Base-by-base conservation (phyloP, 2,329 filamentous ascomycete species). In the Diplodia intermedia region DNA sequence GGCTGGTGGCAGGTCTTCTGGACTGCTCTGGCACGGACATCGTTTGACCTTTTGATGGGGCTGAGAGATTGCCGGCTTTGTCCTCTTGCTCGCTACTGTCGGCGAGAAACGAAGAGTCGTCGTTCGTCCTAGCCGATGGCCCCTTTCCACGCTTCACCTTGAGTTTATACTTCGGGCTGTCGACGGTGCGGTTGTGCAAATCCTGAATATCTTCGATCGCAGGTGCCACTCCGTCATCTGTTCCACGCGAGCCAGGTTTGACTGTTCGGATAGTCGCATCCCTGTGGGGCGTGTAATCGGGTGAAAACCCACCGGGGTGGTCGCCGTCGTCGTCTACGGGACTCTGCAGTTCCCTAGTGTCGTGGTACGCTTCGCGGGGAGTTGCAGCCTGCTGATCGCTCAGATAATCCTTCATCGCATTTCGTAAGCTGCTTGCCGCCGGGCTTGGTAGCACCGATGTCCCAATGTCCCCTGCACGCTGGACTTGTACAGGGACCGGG, bases 391-490 rank as follows among this genome's bases (percentile, higher is more conserved):
- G 49, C 36, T 72, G 68, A 52, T 79, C 77, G 67, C 71, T 76
- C 23, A 97, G 81, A 77, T 93, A 97, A 7, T 92, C 93, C 79
- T 90, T 91, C 93, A 97, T 97, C 65, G 92, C 91, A 79, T 92
- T 88, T 69, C 92, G 88, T 72, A 97, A 82, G 79, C 93, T 97
- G 77, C 91, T 95, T 47, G 90, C 87, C 18, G 92, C 77, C 8
- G 83, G 81, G 71, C 81, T 85, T 12, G 71, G 74, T 55, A 75
- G 81, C 73, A 65, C 73, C 55, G 78, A 47, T 56, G 62, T 71
- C 38, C 74, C 47, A 65, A 72, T 67, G 71, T 78, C 66, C 70
- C 73, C 71, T 68, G 71, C 54, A 76, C 73, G 74, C 53, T 78
- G 79, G 43, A 83, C 73, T 47, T 81, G 79, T 33, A 82, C 72